Evolutionary conservation across 2,329 filamentous ascomycete species (phyloP).

Genomic region (Paraphoma chrysanthemicola): DNA sequence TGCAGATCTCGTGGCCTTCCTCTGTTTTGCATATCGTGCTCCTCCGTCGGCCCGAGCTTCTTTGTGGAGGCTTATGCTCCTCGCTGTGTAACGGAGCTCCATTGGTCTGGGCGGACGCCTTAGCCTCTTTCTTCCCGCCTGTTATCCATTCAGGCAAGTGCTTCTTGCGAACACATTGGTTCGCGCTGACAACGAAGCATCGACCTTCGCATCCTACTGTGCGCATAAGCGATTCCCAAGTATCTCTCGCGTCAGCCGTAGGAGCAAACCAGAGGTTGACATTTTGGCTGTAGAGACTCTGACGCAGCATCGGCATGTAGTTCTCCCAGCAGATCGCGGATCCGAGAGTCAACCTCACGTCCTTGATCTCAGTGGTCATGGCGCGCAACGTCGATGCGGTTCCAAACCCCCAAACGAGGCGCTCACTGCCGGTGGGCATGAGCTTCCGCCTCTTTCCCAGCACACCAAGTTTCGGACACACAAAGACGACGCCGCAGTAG

Average conservation of each 20-base stretch:
- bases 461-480: slow-evolving; percentile 75
- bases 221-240: slow-evolving; percentile 83
- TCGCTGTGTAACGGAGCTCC: not conserved
- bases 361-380: slow-evolving; percentile 79
- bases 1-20: slow-evolving; percentile 56
- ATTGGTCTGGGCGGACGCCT: not conserved
- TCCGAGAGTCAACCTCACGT: slow-evolving; percentile 79
- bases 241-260: slow-evolving; percentile 82
- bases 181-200: slow-evolving; percentile 84
- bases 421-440: slow-evolving; percentile 86
- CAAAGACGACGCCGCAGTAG: slow-evolving; percentile 83
- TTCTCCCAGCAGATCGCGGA: slow-evolving; percentile 97
- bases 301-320: slow-evolving; percentile 89
- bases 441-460: slow-evolving; percentile 90
- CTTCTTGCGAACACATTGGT: slow-evolving; percentile 75
- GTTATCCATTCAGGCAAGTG: slow-evolving; percentile 66
- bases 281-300: slow-evolving; percentile 86
- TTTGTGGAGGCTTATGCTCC: not conserved
- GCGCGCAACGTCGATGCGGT: slow-evolving; percentile 79
- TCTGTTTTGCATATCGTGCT: slow-evolving; percentile 51
- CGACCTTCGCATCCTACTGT: slow-evolving; percentile 83
- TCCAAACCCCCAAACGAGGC: slow-evolving; percentile 89
- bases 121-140: slow-evolving; percentile 10
- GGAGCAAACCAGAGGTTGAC: slow-evolving; percentile 91
- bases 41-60: slow-evolving; percentile 37